Evolutionary conservation across 805 yeast species (phyloP).

Genomic region (Torulaspora gathmanii): DNA sequence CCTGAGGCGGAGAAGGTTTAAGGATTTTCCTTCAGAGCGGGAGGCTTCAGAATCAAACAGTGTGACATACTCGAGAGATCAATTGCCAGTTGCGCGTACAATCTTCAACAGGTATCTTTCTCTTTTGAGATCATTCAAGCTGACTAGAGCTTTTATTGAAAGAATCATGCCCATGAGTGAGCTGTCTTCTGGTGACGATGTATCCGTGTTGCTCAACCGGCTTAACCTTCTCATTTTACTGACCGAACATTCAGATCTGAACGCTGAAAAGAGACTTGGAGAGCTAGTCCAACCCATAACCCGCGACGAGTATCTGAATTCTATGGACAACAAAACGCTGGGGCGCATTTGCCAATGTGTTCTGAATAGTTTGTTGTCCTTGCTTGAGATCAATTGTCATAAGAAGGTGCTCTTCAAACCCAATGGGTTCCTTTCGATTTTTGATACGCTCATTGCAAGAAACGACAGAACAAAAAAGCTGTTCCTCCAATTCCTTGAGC

Average conservation of each 20-base stretch:
- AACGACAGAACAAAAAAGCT: not conserved
- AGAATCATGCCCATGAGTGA: conserved; percentile 31
- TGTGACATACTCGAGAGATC: conserved; percentile 9
- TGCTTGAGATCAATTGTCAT: conserved; percentile 9
- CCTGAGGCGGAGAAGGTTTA: conserved; percentile 28
- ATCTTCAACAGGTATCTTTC: conserved; percentile 26
- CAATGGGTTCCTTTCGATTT: conserved; percentile 8
- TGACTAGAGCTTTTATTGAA: conserved; percentile 23
- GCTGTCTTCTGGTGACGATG: conserved; percentile 16
- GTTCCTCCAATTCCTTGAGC: conserved; percentile 16
- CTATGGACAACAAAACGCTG: not conserved
- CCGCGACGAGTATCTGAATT: conserved; percentile 2
- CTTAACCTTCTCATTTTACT: conserved; percentile 27
- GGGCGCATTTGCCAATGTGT: conserved; percentile 7
- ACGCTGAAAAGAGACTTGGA: conserved; percentile 24
- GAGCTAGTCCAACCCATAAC: conserved; percentile 21
- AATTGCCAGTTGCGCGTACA: conserved; percentile 4
- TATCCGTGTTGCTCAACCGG: conserved; percentile 27
- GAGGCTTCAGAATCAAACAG: conserved; percentile 5
- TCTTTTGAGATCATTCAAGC: conserved; percentile 11
- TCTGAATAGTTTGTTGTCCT: conserved; percentile 11
- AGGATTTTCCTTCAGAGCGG: conserved; percentile 27
- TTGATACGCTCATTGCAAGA: conserved; percentile 9
- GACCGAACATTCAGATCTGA: conserved; percentile 19
- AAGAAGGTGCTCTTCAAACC: conserved; percentile 18